phyloP scores from a whole-genome alignment of 495 filamentous ascomycete species.

The Immersiella caudata region DNA sequence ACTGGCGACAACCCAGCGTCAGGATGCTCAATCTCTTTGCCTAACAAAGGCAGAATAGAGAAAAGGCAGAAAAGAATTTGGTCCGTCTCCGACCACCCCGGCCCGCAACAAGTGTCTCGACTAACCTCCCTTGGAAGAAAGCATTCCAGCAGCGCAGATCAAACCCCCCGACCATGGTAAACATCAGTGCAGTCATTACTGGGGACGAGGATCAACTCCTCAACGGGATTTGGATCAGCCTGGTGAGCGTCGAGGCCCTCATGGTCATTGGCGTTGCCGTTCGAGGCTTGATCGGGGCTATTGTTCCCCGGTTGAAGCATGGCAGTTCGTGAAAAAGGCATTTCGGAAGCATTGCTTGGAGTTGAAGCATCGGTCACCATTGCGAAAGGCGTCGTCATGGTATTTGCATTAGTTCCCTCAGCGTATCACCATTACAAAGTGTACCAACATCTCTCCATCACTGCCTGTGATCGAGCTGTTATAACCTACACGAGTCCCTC shows the following conservation, averaged over 20 bases:
- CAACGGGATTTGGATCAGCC: slow-evolving; percentile 51
- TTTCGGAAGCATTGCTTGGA: not conserved
- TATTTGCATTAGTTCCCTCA: not conserved
- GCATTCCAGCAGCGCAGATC: not conserved
- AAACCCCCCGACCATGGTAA: slow-evolving; percentile 9
- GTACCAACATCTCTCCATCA: too few relatives aligned
- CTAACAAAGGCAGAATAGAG: not conserved
- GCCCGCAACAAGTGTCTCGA: too few relatives aligned
- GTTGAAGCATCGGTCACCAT: not conserved
- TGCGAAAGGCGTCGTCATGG: not conserved
- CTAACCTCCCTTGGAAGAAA: too few relatives aligned
- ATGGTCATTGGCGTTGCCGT: slow-evolving; percentile 43
- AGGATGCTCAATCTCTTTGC: not conserved
- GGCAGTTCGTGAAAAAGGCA: not conserved
- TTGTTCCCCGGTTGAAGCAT: slow-evolving; percentile 20
- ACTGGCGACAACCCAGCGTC: not conserved
- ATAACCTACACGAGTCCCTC: too few relatives aligned
- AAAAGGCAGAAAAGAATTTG: not conserved
- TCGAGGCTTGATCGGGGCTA: slow-evolving; percentile 29
- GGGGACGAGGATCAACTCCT: slow-evolving; percentile 44
- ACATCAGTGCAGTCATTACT: slow-evolving; percentile 33
- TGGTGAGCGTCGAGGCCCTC: slow-evolving; percentile 46
- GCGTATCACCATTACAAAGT: too few relatives aligned
- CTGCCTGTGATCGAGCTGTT: too few relatives aligned
- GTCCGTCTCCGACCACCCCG: too few relatives aligned